Conservation (phyloP, 805 yeast genomes). For the Metschnikowia corniflorae region DNA sequence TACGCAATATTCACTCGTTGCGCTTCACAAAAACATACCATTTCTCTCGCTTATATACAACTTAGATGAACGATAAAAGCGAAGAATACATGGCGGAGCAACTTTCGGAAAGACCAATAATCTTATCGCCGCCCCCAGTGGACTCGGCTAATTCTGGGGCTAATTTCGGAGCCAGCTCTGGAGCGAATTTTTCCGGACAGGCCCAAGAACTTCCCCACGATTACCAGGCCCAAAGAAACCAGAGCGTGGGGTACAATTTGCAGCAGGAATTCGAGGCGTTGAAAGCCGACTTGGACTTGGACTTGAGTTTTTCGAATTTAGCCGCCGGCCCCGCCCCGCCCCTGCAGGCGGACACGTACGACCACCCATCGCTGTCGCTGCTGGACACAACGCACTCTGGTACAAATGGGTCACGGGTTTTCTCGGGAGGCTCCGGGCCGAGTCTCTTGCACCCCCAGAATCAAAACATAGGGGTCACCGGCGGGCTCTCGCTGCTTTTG, state of each 20-base stretch:
- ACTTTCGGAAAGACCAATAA: slow-evolving; percentile 38
- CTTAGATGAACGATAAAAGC: too few species aligned
- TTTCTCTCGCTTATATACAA: too few species aligned
- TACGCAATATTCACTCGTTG: too few species aligned
- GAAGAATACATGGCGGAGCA: too few species aligned
- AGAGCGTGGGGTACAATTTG: slow-evolving; percentile 43
- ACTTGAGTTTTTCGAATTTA: slow-evolving; percentile 26
- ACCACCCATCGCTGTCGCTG: neutral
- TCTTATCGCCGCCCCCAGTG: slow-evolving; percentile 39
- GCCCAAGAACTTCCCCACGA: neutral
- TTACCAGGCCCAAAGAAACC: slow-evolving; percentile 28
- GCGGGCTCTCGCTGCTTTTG: slow-evolving; percentile 24
- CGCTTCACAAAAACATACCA: too few species aligned
- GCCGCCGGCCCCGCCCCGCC: neutral
- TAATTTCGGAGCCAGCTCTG: too few species aligned
- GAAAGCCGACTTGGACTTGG: slow-evolving; percentile 44
- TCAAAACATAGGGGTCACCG: slow-evolving; percentile 12
- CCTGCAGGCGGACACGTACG: neutral
- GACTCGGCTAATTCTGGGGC: neutral
- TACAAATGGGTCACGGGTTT: slow-evolving; percentile 1
- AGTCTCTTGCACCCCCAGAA: slow-evolving; percentile 19
- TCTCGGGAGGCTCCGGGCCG: slow-evolving; percentile 13
- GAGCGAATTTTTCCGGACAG: slow-evolving; percentile 4
- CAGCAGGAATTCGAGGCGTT: slow-evolving; percentile 47
- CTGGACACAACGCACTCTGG: neutral